Evolutionary conservation across 352 stramenopile species (phyloP).

Genomic region (Peronospora farinosa): DNA sequence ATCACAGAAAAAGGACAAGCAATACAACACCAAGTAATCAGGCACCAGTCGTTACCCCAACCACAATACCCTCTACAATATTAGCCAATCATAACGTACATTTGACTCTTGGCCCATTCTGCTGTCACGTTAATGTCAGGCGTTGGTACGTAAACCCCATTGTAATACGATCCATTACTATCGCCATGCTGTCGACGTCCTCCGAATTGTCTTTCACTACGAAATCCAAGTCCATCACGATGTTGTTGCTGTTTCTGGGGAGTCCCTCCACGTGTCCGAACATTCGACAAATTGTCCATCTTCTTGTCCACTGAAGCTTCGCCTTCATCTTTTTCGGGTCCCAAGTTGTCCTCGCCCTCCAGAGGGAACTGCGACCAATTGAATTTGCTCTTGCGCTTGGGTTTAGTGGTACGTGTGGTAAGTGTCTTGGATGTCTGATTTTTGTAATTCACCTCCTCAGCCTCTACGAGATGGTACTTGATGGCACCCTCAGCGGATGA

Average conservation of each 20-base stretch:
- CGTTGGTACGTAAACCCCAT: conserved; percentile 76
- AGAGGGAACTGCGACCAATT: conserved; percentile 70
- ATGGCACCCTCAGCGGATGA: conserved; percentile 29
- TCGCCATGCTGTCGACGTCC: conserved; percentile 42
- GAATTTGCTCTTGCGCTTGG: conserved; percentile 64
- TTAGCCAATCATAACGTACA: conserved; percentile 39
- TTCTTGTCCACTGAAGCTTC: neutral
- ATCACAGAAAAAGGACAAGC: neutral
- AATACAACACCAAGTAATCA: neutral
- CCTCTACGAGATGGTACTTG: conserved; percentile 82
- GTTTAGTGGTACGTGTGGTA: conserved; percentile 6
- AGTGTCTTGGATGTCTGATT: conserved; percentile 15
- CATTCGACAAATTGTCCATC: conserved; percentile 2
- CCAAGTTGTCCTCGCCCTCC: conserved; percentile 30
- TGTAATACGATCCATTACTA: conserved; percentile 59
- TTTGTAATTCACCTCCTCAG: conserved; percentile 57
- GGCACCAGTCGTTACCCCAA: neutral
- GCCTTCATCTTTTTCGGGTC: neutral
- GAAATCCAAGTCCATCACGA: conserved; percentile 26
- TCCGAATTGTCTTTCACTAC: conserved; percentile 27
- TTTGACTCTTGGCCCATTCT: conserved; percentile 78
- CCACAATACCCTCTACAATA: neutral
- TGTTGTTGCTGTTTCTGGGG: conserved; percentile 4
- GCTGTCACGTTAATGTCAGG: conserved; percentile 61
- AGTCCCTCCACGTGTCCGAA: conserved; percentile 13